Base-by-base conservation (phyloP, 305 asterid species). In the Fraxinus sp. region DNA sequence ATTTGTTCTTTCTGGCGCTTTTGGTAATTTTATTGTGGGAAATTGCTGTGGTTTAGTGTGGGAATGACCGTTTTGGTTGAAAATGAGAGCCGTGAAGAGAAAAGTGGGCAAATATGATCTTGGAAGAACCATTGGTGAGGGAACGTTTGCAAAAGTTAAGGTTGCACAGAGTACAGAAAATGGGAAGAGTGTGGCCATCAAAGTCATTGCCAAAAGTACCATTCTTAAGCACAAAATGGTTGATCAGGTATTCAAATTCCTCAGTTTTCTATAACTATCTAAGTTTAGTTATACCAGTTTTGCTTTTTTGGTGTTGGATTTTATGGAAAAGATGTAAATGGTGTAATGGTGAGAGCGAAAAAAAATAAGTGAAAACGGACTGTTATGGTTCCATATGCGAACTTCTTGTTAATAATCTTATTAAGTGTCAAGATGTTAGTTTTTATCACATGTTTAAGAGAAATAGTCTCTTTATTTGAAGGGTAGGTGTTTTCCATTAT, bases 61-160 rank as follows among this genome's bases (percentile, higher is more conserved):
- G 86, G 87, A 79, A 87, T 87, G 94, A 87, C 82, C 85, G 35
- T 82, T 85, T 78, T 74, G 84, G 39, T 74, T 32, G 81, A 90
- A 88, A 74, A 95, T 94, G 97, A 90, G 75, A 89, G 87, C 84
- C 18, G 90, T 81, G 85, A 91, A 88, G 82, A 90, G 91, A 89
- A 92, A 84, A 85, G 85, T 95, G 82, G 98, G 98, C 7, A 95
- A 95, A 76, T 95, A 94, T 88, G 97, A 94, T 90, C 84, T 94
- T 78, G 99, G 98, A 57, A 89, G 92, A 87, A 95, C 98, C 59
- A 87, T 95, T 52, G 99, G 99, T 2, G 93, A 94, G 89, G 98
- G 99, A 41, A 91, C 95, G 74, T 94, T 95, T 87, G 97, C 99
- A 1, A 95, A 95, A 88, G 99, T 95, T 85, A 95, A 94, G 92